Evolutionary conservation across 495 filamentous ascomycete genomes (phyloP).

Genomic region (Tetracladium marchalianum): DNA sequence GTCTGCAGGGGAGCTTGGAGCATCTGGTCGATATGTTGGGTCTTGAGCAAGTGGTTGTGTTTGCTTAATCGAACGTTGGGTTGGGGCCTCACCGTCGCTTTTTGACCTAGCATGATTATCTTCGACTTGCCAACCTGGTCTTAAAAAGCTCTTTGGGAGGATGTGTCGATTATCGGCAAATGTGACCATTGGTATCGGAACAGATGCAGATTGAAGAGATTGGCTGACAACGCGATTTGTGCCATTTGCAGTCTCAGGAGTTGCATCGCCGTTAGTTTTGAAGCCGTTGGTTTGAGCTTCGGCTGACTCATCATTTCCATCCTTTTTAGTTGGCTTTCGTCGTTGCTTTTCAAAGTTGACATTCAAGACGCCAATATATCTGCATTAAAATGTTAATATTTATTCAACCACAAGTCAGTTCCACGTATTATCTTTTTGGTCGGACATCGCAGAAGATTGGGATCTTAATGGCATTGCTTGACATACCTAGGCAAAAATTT

Average conservation of each 20-base stretch:
- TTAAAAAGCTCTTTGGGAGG: conserved; percentile 69
- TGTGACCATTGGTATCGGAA: conserved; percentile 76
- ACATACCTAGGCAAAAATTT: conserved; percentile 86
- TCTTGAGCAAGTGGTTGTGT: not conserved
- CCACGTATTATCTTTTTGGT: not conserved
- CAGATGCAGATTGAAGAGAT: conserved; percentile 38
- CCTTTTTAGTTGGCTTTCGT: conserved; percentile 42
- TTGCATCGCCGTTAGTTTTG: conserved; percentile 1
- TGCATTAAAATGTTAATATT: conserved; percentile 26
- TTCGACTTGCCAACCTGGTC: conserved; percentile 21
- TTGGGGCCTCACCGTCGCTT: conserved; percentile 6
- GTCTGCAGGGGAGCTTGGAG: not conserved
- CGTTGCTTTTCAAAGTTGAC: conserved; percentile 91
- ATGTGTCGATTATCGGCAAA: conserved; percentile 96
- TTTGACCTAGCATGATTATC: conserved; percentile 9
- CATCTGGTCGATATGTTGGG: not conserved
- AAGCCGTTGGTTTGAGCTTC: conserved; percentile 11
- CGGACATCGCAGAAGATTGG: conserved; percentile 4
- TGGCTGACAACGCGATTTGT: conserved; percentile 66
- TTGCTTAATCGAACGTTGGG: not conserved
- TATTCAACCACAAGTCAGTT: conserved; percentile 19
- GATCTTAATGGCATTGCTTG: conserved; percentile 9
- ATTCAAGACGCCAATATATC: conserved; percentile 95
- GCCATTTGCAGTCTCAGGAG: not conserved
- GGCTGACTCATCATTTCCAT: conserved; percentile 12